phyloP scores from a whole-genome alignment of 140 eudicot genomes.

The Erigeron philadelphicus region DNA sequence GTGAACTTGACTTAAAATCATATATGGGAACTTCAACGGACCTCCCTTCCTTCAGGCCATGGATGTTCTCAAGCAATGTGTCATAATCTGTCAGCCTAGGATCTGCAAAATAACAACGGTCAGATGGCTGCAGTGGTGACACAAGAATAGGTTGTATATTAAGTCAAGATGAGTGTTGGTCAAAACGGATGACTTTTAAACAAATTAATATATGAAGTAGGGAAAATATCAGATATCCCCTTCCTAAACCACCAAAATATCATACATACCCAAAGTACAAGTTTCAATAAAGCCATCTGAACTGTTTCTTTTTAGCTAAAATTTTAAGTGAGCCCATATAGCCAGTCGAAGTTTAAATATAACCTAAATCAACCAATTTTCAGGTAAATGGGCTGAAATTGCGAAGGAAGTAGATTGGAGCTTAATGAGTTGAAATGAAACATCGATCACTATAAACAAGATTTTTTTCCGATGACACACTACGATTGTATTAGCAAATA shows the following conservation, averaged over 20 bases:
- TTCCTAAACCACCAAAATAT: too few relatives aligned
- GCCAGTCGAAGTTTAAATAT: too few relatives aligned
- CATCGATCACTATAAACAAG: background rate
- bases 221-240: too few relatives aligned
- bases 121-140: background rate
- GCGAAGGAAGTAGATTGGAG: background rate
- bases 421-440: background rate
- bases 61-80: constrained; percentile 79
- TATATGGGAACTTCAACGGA: constrained; percentile 82
- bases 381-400: too few relatives aligned
- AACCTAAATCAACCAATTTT: too few relatives aligned
- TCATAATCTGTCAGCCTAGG: constrained; percentile 96
- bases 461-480: background rate
- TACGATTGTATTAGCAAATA: background rate
- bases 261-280: too few relatives aligned
- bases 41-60: constrained; percentile 69
- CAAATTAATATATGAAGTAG: too few relatives aligned
- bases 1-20: constrained; percentile 83
- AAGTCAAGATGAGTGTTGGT: background rate
- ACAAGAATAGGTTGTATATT: background rate
- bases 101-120: constrained; percentile 45
- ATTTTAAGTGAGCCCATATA: too few relatives aligned
- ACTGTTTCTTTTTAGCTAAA: too few relatives aligned
- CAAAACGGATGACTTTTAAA: background rate
- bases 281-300: too few relatives aligned